phyloP scores from a whole-genome alignment of 441 rosid genomes.

The Melastoma candidum region DNA sequence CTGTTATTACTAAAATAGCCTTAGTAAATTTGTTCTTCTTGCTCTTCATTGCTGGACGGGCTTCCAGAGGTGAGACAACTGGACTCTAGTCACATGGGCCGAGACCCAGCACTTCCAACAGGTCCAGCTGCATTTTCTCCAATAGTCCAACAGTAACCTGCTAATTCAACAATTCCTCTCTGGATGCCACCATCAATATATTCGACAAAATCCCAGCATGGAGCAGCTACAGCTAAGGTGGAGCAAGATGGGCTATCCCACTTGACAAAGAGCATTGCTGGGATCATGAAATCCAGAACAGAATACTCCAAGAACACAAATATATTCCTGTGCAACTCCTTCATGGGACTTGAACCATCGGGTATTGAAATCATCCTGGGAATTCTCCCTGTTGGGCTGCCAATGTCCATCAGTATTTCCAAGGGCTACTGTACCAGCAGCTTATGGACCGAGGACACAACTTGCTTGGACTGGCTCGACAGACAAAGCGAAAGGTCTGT shows the following conservation, averaged over 20 bases:
- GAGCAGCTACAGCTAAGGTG: conserved; percentile 6
- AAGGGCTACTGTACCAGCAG: conserved; percentile 3
- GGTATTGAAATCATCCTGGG: conserved; percentile 1
- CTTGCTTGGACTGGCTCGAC: conserved; percentile 28
- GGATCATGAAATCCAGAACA: no score
- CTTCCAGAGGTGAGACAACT: no score
- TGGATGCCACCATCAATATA: conserved; percentile 10
- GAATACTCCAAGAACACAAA: conserved; percentile 1
- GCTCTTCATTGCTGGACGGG: no score
- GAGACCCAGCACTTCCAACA: no score
- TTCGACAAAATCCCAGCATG: conserved; percentile 11
- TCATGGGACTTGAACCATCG: conserved; percentile 1
- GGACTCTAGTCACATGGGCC: no score
- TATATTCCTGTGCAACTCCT: conserved; percentile 6
- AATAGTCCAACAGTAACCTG: not conserved
- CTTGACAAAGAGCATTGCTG: conserved; percentile 1
- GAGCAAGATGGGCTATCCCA: conserved; percentile 7
- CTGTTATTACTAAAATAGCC: no score
- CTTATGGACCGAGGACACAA: conserved; percentile 21
- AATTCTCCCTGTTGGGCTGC: not conserved
- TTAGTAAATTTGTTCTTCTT: no score
- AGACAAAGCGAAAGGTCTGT: conserved; percentile 18
- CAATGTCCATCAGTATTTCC: not conserved
- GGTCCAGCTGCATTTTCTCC: no score
- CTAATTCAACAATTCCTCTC: conserved; percentile 11